Base-by-base conservation (phyloP, 164 flowering plant species). In the Hamamelis virginiana region DNA sequence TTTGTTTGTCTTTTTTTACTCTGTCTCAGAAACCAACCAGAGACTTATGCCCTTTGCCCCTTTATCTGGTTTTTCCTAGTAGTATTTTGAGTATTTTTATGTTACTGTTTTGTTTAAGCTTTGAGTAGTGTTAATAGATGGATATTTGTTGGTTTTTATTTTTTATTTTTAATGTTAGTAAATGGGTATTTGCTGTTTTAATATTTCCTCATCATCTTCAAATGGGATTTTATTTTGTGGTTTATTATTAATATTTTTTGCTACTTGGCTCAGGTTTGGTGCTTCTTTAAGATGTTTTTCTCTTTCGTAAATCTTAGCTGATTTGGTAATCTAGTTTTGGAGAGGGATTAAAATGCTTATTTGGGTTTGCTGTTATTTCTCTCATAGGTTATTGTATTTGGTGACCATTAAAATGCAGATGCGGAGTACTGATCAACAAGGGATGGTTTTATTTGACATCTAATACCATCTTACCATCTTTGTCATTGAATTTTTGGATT, bases 171-270 rank as follows among this genome's bases (percentile, higher is more conserved):
- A 33, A 6, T 33, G 41, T 33, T 33, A 33, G 41, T 33, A 33
- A 2, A 28, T 74, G 62, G 72, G 69, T 74, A 26, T 65, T 6
- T 69, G 38, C 28, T 44, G n/a, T 45, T 59, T 60, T 44, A n/a
- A 18, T 69, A 9, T 64, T 67, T 22, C 23, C 58, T 53, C 58
- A 21, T 53, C 23, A 22, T 18, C 58, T 8, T 53, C 12, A 22
- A 21, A 53, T 21, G 58, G 4, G 13, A 3, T 53, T 53, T 47
- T 19, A 14, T 33, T 26, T 22, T 18, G 41, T 33, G 41, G 2
- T 33, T 65, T 33, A 22, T 48, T 57, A 23, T 47, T 21, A 11
- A 45, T 57, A 13, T 8, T 33, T 25, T 56, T 25, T 45, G 12
- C 23, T 63, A 16, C 41, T 26, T 44, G 15, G 25, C 22, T 65